Percentiles rank a stretch among this genome's conserved stretches.
Conservation (phyloP, 225 moss, liverwort and hornwort genomes). For the Pseudisothecium myosuroides region DNA sequence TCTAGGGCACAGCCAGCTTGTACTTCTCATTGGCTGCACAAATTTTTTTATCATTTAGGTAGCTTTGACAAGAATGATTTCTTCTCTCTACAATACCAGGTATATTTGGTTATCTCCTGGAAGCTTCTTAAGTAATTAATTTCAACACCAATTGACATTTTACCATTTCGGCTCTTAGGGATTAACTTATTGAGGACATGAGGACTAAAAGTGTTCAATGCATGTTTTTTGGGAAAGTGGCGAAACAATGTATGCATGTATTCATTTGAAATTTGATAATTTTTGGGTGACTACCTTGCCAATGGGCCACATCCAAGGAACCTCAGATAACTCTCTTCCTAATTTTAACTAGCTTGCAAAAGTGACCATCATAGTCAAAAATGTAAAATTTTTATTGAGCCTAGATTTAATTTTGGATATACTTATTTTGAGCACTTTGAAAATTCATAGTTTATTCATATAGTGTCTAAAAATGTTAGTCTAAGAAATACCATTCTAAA, state of each 20-base stretch:
- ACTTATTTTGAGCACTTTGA: not conserved
- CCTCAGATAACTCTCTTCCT: not conserved
- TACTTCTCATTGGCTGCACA: not conserved
- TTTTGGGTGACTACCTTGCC: not conserved
- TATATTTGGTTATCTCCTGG: too few relatives aligned
- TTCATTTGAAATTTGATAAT: not conserved
- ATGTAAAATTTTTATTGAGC: not conserved
- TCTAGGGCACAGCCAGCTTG: not conserved
- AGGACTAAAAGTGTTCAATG: not conserved
- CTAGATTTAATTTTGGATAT: not conserved
- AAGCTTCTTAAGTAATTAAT: too few relatives aligned
- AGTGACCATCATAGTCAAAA: not conserved
- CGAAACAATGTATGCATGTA: not conserved
- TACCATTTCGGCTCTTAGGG: too few relatives aligned
- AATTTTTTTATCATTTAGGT: not conserved
- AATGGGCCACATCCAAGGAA: fast-evolving
- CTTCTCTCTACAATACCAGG: not conserved
- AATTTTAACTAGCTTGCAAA: not conserved
- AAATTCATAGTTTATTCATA: not conserved
- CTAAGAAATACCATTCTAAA: not conserved
- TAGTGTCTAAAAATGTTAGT: too few relatives aligned
- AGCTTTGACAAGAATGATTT: not conserved
- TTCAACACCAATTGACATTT: too few relatives aligned
- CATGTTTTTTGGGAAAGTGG: not conserved
- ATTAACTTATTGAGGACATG: too few relatives aligned